Evolutionary conservation across 2,329 filamentous ascomycete genomes (phyloP), one percentile per base, ranked within the genome.

Genomic region (Pseudogymnoascus sp.): DNA sequence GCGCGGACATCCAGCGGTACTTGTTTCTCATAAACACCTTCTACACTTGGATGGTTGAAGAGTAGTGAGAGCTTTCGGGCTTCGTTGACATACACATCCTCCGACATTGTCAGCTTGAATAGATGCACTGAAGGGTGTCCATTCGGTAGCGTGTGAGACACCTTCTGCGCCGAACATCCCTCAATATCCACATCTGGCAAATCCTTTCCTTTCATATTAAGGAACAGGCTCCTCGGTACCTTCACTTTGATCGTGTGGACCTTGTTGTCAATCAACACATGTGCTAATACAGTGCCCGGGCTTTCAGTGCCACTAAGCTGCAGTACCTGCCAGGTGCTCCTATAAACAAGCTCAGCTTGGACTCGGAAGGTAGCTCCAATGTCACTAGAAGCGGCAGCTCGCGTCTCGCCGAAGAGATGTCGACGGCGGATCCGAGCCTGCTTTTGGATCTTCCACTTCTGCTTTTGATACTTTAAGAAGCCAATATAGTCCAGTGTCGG

Each of bases 401-500:
- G 84, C 64, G 89, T 87, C 70, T 99, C 93, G 65, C 95, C 95
- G 70, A 99, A 99, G 0, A 99, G 80, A 73, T 99, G 95, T 59
- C 93, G 85, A 67, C 96, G 84, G 47, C 93, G 87, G 65, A 88
- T 82, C 21, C 95, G 86, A 35, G 93, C 92, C 73, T 96, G 89
- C 72, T 92, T 96, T 74, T 99, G 95, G 38, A 97, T 88, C 78
- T 93, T 97, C 95, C 95, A 99, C 76, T 99, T 99, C 77, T 93
- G 86, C 76, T 99, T 99, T 74, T 99, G 95, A 71, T 97, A 97
- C 71, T 89, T 83, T 62, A 99, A 75, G 80, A 96, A 99, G 0
- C 85, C 91, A 16, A 85, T 79, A 69, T 99, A 99, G 74, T 99
- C 89, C 59, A 95, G 86, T 0, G 86, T 90, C 19, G 95, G 89